phyloP scores from a whole-genome alignment of 208 protist species.

The Novymonas esmeraldas region DNA sequence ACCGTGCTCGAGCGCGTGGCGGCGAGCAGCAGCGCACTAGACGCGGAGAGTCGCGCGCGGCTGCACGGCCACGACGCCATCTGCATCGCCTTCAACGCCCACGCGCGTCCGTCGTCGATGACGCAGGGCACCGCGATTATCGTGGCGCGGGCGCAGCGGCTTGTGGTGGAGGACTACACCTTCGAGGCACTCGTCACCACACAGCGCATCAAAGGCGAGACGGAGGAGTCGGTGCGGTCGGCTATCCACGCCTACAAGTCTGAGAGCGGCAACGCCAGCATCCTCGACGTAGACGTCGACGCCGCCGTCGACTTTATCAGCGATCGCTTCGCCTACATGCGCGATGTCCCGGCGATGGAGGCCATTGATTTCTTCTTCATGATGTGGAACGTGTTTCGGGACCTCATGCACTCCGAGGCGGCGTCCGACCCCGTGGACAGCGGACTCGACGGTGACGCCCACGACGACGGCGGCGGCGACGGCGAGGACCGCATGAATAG shows the following conservation, averaged over 20 bases:
- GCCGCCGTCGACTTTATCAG: slow-evolving; percentile 15
- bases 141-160: slow-evolving; percentile 18
- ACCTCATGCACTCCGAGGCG: slow-evolving; percentile 8
- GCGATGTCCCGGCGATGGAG: slow-evolving; percentile 18
- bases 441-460: slow-evolving; percentile 7
- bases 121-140: slow-evolving; percentile 1
- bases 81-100: slow-evolving; percentile 20
- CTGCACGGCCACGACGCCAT: slow-evolving; percentile 13
- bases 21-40: slow-evolving; percentile 5
- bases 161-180: slow-evolving; percentile 23
- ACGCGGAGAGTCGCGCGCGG: not conserved
- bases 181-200: slow-evolving; percentile 20
- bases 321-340: slow-evolving; percentile 29
- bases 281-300: slow-evolving; percentile 21
- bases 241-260: slow-evolving; percentile 27
- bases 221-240: slow-evolving; percentile 21
- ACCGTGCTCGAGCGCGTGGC: slow-evolving; percentile 17
- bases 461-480: not conserved
- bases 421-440: slow-evolving; percentile 3
- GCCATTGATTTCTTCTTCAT: slow-evolving; percentile 11
- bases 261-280: not conserved
- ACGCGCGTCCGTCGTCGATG: slow-evolving; percentile 4
- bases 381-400: slow-evolving; percentile 21
- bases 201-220: slow-evolving; percentile 7
- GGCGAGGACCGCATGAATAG: slow-evolving; percentile 1